Evolutionary conservation across 2,329 filamentous ascomycete genomes (phyloP).

Genomic region (Aureobasidium sp.): DNA sequence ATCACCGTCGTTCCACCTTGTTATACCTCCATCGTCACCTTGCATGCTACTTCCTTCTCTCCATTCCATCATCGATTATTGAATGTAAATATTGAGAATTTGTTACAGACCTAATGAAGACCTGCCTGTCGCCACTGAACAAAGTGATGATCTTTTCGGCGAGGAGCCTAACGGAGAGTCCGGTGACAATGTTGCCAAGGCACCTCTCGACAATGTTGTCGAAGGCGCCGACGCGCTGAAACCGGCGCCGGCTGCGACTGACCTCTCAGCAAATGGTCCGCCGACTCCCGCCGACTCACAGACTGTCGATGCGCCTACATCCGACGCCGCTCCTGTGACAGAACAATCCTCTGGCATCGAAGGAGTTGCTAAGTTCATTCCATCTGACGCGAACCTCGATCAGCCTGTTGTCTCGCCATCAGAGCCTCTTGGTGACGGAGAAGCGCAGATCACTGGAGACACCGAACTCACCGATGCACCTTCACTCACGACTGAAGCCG

Average conservation of each 20-base stretch:
- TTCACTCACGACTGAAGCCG: background rate
- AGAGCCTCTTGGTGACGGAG: constrained; percentile 31
- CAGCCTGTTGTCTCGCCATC: constrained; percentile 37
- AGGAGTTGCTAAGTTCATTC: constrained; percentile 36
- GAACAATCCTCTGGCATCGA: constrained; percentile 39
- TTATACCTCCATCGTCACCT: background rate
- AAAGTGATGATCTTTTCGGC: constrained; percentile 31
- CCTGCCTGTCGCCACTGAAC: constrained; percentile 13
- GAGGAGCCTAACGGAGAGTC: constrained; percentile 21
- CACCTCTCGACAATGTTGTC: constrained; percentile 16
- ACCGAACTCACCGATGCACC: constrained; percentile 16
- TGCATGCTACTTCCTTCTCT: constrained; percentile 16
- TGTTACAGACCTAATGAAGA: constrained; percentile 14
- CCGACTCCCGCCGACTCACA: constrained; percentile 7
- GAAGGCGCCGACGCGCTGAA: background rate
- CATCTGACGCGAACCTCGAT: constrained; percentile 34
- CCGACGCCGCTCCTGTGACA: constrained; percentile 29
- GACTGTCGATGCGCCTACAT: constrained; percentile 10
- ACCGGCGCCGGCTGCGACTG: background rate
- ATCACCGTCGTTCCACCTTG: background rate
- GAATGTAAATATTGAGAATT: constrained; percentile 17
- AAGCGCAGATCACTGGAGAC: constrained; percentile 20
- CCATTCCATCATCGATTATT: background rate
- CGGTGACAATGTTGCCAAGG: constrained; percentile 6
- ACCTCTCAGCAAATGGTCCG: constrained; percentile 4